Evolutionary conservation across 306 rosid genomes (phyloP), one percentile per base, ranked within the genome.

Genomic region (Vigna mungo): DNA sequence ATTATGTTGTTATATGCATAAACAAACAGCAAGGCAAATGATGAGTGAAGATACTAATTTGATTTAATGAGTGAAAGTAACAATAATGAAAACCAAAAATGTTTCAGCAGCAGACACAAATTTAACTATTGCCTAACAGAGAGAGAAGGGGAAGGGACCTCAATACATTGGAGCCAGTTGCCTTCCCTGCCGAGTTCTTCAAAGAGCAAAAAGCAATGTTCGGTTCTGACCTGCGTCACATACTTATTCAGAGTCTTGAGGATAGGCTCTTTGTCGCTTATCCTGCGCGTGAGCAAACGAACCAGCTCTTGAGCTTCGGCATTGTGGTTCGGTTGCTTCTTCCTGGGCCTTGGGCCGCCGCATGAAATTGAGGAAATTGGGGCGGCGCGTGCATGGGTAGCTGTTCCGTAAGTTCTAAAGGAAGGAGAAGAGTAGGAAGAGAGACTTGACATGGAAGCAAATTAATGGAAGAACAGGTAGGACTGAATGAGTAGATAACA

Each of bases 161-260:
- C 98, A 68, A 94, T 87, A 92, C 95, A 94, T 72, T 90, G 95
- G 46, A 89, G 91, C 97, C 98, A 95, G 17, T 85, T 92, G 59
- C 89, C 96, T 34, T 64, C 13, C 79, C 77, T 92, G 43, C 93
- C 97, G 36, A 95, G 87, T 83, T 90, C 90, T 83, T 92, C 96
- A 49, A 92, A 95, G 27, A 92, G 92, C 47, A 92, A 80, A 81
- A 95, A 95, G 32, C 98, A 93, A 52, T 95, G 98, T 17, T 89
- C 92, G 11, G 97, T 95, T 49, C 97, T 84, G 21, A 95, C 79
- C 62, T 84, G 18, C 81, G 70, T 89, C 17, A 90, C 96, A 21
- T 88, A 87, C 90, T 94, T 89, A 82, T 88, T 86, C 72, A 89
- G 76, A 4, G 98, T 89, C 86, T 87, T 94, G 73, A 85, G 61